Conservation (phyloP, 169 alveolate species). For the Plasmodium reichenowi region DNA sequence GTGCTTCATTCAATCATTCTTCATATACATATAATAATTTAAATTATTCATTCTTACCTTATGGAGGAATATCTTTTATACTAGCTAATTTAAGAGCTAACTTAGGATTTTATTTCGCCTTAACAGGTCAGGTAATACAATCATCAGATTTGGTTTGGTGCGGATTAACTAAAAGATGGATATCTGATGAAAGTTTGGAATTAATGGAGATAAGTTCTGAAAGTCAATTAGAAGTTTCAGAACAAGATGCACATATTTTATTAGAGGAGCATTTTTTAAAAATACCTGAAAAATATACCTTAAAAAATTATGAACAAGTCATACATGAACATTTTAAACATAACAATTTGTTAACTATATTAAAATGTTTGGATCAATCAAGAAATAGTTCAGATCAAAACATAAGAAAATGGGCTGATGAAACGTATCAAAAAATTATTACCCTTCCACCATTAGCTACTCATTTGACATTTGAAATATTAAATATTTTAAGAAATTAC, state of each 20-base stretch:
- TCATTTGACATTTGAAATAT: slow-evolving; percentile 68
- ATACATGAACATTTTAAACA: slow-evolving; percentile 76
- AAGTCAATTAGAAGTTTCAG: slow-evolving; percentile 75
- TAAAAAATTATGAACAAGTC: slow-evolving; percentile 76
- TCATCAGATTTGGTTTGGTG: slow-evolving; percentile 83
- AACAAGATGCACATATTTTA: slow-evolving; percentile 76
- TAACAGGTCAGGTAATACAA: slow-evolving; percentile 80
- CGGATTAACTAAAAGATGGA: slow-evolving; percentile 82
- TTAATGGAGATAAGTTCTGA: slow-evolving; percentile 80
- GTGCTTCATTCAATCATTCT: slow-evolving; percentile 83
- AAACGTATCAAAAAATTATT: slow-evolving; percentile 45
- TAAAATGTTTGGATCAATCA: slow-evolving; percentile 41
- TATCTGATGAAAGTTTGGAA: slow-evolving; percentile 81
- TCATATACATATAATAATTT: slow-evolving; percentile 20
- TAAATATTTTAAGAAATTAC: slow-evolving; percentile 49
- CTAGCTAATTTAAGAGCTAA: slow-evolving; percentile 82
- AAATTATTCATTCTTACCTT: slow-evolving; percentile 77
- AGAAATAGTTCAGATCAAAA: slow-evolving; percentile 33
- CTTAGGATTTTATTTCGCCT: slow-evolving; percentile 83
- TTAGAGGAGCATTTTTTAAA: slow-evolving; percentile 73
- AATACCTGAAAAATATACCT: slow-evolving; percentile 50
- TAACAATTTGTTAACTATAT: slow-evolving; percentile 31
- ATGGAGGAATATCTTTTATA: slow-evolving; percentile 82
- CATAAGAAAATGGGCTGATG: slow-evolving; percentile 55
- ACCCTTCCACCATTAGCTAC: slow-evolving; percentile 69